Evolutionary conservation across 1,284 basidiomycete genomes (phyloP), one percentile per base, ranked within the genome.

Genomic region (Microstroma glucosiphilum): DNA sequence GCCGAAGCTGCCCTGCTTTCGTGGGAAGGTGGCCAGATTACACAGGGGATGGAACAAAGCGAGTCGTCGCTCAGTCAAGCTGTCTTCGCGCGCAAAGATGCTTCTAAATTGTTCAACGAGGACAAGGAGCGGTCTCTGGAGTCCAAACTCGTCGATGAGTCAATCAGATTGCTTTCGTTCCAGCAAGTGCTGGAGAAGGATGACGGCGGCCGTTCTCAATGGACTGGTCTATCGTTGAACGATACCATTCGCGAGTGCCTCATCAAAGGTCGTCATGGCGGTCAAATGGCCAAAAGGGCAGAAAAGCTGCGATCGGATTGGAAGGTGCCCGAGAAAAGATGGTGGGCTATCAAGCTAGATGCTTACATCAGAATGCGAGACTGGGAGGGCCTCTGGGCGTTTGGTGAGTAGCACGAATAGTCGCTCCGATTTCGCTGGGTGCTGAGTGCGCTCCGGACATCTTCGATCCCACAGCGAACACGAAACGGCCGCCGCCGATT

Each of bases 81-180:
- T 69, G 83, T 92, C 40, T 83, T 85, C 0, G 85, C 88, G 48
- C 85, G 93, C 60, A 88, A 88, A 73, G 84, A 86, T 1, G 92
- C 92, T 0, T 88, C 91, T 70, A 96, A 92, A 77, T 92, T 90
- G 80, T 92, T 96, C 77, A 87, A 86, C 0, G 93, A 98, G 77
- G 92, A 97, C 77, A 93, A 92, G 79, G 92, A 96, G 69, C 84
- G 88, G 3, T 75, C 80, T 0, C 93, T 96, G 72, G 94, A 98
- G 79, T 86, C 92, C 3, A 96, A 90, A 86, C 89, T 92, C 86
- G 88, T 88, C 82, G 92, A 96, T 63, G 96, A 98, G 73, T 88
- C 86, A 56, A 83, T 84, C 6, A 85, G 87, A 0, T 82, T 99
- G 21, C 83, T 97, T 2, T 81, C 85, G 0, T 81, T 88, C 53